These are phyloP conservation scores for Kwoniella mangroviensis DNA, from an alignment of 768 basidiomycete genomes.

Conservation along the genomic window DNA sequence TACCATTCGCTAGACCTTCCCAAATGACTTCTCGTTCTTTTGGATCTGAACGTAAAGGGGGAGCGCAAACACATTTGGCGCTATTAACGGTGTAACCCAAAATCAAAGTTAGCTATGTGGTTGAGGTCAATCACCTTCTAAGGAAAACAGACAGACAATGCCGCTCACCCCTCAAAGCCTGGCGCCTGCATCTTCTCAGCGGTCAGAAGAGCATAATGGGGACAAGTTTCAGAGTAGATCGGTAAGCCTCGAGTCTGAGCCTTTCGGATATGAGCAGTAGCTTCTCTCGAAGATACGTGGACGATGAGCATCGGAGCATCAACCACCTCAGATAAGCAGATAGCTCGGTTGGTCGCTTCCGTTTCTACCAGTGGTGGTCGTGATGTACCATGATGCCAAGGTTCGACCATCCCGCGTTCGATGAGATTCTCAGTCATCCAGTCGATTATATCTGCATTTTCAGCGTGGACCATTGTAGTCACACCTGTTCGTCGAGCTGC, in stretches of 20 bases:
- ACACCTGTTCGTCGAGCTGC: slow-evolving; percentile 53
- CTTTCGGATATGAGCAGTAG: slow-evolving; percentile 46
- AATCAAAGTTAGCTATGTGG: neutral
- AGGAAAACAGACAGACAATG: neutral
- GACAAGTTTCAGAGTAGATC: slow-evolving; percentile 56
- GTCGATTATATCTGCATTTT: slow-evolving; percentile 56
- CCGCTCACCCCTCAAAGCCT: slow-evolving; percentile 49
- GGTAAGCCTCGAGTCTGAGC: slow-evolving; percentile 51
- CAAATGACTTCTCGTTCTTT: slow-evolving; percentile 50
- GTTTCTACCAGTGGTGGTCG: slow-evolving; percentile 53
- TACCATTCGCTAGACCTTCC: slow-evolving; percentile 47
- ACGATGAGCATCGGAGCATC: slow-evolving; percentile 56
- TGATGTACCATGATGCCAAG: slow-evolving; percentile 51
- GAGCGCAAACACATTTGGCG: slow-evolving; percentile 54
- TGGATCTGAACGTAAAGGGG: slow-evolving; percentile 48
- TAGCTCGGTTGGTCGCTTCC: slow-evolving; percentile 56
- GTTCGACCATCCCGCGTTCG: slow-evolving; percentile 46
- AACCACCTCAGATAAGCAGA: slow-evolving; percentile 51
- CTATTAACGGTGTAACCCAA: slow-evolving; percentile 24
- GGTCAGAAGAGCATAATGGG: slow-evolving; percentile 52
- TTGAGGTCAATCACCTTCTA: slow-evolving; percentile 2
- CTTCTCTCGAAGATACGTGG: slow-evolving; percentile 52
- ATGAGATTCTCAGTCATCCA: slow-evolving; percentile 51
- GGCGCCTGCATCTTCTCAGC: slow-evolving; percentile 51
- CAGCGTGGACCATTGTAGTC: slow-evolving; percentile 56